These are phyloP conservation scores for Carpinus viminea DNA, from an alignment of 306 rosid genomes.

Conservation along the genomic window DNA sequence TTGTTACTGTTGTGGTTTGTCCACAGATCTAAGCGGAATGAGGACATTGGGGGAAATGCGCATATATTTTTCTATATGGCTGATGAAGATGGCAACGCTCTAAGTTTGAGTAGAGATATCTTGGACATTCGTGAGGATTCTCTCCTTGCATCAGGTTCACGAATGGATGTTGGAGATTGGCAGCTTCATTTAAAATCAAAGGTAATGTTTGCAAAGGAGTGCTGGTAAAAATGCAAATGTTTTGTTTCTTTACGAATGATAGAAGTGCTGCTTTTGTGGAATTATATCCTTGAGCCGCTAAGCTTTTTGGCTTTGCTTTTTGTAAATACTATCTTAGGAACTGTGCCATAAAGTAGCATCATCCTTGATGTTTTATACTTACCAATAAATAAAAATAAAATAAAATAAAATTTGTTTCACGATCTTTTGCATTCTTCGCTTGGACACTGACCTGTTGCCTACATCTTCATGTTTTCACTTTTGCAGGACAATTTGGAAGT, in stretches of 20 bases:
- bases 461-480: slow-evolving; percentile 27
- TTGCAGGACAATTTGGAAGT: slow-evolving; percentile 79
- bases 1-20: slow-evolving; percentile 35
- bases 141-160: slow-evolving; percentile 77
- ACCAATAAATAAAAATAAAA: neutral
- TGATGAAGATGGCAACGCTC: slow-evolving; percentile 75
- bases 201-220: slow-evolving; percentile 48
- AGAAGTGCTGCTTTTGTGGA: neutral
- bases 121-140: slow-evolving; percentile 52
- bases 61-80: slow-evolving; percentile 93
- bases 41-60: slow-evolving; percentile 47
- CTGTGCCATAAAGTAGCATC: slow-evolving; percentile 2
- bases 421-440: slow-evolving; percentile 7
- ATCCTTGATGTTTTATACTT: neutral
- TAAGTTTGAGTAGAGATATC: slow-evolving; percentile 51
- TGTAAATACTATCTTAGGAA: neutral
- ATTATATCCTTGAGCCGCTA: neutral
- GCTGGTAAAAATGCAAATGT: slow-evolving; percentile 19
- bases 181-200: slow-evolving; percentile 85
- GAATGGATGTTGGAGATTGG: slow-evolving; percentile 83
- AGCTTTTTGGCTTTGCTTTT: neutral
- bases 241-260: neutral
- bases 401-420: slow-evolving; percentile 10
- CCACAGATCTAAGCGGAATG: slow-evolving; percentile 56
- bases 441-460: slow-evolving; percentile 12